A percentile compares a stretch with the other conserved stretches of the same genome.
Evolutionary conservation across 371 early-diverging fungal genomes (phyloP).

Genomic region (Syncephalastrum sp.): DNA sequence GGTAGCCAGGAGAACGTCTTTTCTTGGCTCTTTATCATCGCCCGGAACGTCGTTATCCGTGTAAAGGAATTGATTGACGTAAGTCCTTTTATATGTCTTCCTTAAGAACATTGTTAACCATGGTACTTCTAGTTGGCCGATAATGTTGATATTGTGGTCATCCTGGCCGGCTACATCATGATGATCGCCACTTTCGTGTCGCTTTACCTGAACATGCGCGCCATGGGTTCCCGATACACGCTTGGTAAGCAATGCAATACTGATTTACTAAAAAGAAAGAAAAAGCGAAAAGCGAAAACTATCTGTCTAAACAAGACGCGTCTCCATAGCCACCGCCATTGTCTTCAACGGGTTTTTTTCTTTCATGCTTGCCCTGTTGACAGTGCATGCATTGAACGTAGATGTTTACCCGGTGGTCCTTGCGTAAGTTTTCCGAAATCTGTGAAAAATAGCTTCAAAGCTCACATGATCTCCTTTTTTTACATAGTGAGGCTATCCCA

Average conservation of each 20-base stretch:
- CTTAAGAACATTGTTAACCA: background rate
- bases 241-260: conserved; percentile 49
- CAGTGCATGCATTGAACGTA: conserved; percentile 58
- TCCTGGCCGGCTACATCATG: conserved; percentile 73
- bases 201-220: conserved; percentile 80
- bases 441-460: background rate
- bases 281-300: too few species aligned
- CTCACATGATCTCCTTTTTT: background rate
- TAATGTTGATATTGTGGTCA: conserved; percentile 72
- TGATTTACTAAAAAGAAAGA: background rate
- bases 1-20: conserved; percentile 27
- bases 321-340: conserved; percentile 44
- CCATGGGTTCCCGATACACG: conserved; percentile 76
- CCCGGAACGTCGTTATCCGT: conserved; percentile 53
- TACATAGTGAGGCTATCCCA: conserved; percentile 73
- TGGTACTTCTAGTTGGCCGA: conserved; percentile 38
- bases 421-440: conserved; percentile 27
- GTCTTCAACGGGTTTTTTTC: conserved; percentile 68
- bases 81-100: conserved; percentile 3
- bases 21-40: conserved; percentile 45
- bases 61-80: conserved; percentile 62
- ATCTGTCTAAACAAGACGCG: background rate
- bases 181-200: conserved; percentile 77
- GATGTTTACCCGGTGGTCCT: conserved; percentile 64
- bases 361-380: conserved; percentile 67